Base-by-base conservation (phyloP, 2,329 filamentous ascomycete genomes). In the Fusarium subtropicale region DNA sequence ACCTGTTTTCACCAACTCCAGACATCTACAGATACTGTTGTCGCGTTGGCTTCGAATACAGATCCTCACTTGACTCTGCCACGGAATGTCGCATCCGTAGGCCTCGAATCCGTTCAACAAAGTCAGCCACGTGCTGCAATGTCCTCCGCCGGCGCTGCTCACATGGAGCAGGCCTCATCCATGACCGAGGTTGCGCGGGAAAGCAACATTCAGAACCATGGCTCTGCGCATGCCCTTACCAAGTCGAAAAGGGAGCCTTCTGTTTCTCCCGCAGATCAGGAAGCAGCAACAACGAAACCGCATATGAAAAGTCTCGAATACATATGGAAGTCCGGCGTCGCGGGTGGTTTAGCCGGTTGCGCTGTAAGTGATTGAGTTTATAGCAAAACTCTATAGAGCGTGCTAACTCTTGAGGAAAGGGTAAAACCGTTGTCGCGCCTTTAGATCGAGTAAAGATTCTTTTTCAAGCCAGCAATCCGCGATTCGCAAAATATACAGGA, bases 361-460 rank as follows among this genome's bases (percentile, higher is more conserved):
- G 94, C 93, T 71, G 94, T 97, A 88, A 75, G 91, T 84, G 63
- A 20, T 45, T 16, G 24, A 10, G 50, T 10, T 41, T 15, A 30
- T 45, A 31, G 33, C 16, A 7, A 26, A 7, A n/a, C 6, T 9
- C 4, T 55, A 11, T 24, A 24, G 11, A 47, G 20, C 24, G 11
- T 47, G 47, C 63, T 74, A 24, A 74, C 68, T 24, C 15, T 56
- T 41, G 7, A 5, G 16, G 54, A 22, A 24, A 97, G 94, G 96
- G 92, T 66, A 99, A 99, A 85, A 97, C 95, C 0, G 85, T 97
- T 9, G 97, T 99, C 38, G 96, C 94, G 26, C 96, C 96, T 26
- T 91, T 99, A 69, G 96, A 99, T 81, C 91, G 96, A 71, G 96
- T 99, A 76, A 99, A 99, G 82, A 99, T 99, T 76, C 91, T 99